phyloP scores from a whole-genome alignment of 2,329 filamentous ascomycete genomes.

The Phialemoniopsis sp. region DNA sequence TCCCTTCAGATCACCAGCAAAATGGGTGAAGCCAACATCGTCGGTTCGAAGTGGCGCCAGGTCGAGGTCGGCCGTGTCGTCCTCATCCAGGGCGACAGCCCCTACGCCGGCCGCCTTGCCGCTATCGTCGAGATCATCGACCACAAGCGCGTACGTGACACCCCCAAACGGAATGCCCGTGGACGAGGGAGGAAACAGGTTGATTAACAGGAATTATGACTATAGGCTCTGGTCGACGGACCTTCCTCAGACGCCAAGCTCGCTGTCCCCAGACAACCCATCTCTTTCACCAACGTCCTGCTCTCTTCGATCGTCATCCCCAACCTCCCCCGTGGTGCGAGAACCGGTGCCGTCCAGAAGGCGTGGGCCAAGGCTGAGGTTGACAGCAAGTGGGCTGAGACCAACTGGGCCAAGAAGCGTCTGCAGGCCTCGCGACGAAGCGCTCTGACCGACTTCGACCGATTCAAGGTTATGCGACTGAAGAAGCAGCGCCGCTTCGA shows the following conservation, averaged over 20 bases:
- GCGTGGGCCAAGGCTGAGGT: constrained; percentile 89
- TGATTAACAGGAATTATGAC: constrained; percentile 12
- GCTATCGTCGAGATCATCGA: constrained; percentile 99
- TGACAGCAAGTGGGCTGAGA: constrained; percentile 89
- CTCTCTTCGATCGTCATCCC: constrained; percentile 87
- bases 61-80: constrained; percentile 98
- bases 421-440: constrained; percentile 81
- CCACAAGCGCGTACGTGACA: constrained; percentile 94
- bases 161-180: constrained; percentile 5
- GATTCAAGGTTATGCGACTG: constrained; percentile 99
- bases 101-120: constrained; percentile 81
- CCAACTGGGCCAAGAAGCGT: constrained; percentile 92
- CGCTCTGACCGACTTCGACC: constrained; percentile 95
- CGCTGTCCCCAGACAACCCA: constrained; percentile 80
- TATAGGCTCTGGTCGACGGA: constrained; percentile 91
- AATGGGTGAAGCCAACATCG: constrained; percentile 82
- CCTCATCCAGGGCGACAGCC: constrained; percentile 77
- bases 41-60: constrained; percentile 84
- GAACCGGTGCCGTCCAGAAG: constrained; percentile 78
- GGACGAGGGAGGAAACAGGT: constrained; percentile 19
- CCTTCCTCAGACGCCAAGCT: constrained; percentile 77
- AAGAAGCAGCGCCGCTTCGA: constrained; percentile 99
- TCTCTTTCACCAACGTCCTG: constrained; percentile 76
- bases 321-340: constrained; percentile 80
- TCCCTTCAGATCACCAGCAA: constrained; percentile 53